Base-by-base conservation (phyloP, 2,329 filamentous ascomycete species). In the Aspergillus clavatus region DNA sequence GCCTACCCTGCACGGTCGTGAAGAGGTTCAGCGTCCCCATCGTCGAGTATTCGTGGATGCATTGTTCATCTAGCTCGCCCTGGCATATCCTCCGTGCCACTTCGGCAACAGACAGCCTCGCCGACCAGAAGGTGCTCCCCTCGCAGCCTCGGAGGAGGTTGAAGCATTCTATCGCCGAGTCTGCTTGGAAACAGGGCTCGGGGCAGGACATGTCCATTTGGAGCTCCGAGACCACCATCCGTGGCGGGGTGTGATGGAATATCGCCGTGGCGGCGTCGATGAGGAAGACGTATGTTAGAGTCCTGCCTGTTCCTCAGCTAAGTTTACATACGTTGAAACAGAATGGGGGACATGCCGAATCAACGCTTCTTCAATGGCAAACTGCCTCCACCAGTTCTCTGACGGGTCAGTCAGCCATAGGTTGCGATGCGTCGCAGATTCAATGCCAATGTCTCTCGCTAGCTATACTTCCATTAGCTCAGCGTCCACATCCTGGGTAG, bases 181-280 rank as follows among this genome's bases (percentile, higher is more conserved):
- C 42, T 3, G 60, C 60, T 38, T 62, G 59, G 12, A 63, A 62
- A 22, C 56, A 62, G 23, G 46, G 47, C 36, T 62, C 60, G 1
- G 60, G 57, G 23, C 51, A 58, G 2, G 54, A 46, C 21, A 62
- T 40, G 24, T 53, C 53, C 53, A 62, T 60, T 18, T 54, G 54
- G 3, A 62, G 31, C 38, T 63, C 58, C 12, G 51, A 46, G 7
- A 62, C 45, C 7, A 58, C 47, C 46, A 62, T 57, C 16, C 59
- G 53, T 0, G 60, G 60, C 2, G 60, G 55, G 4, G 53, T 54
- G 24, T 61, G 59, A 50, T 62, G 53, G 33, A 63, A 50, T n/a
- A 60, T 60, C 3, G 54, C 54, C n/a, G 58, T 54, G 10, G 59
- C 60, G 3, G 53, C 52, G 36, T 63, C 60, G 16, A 63, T 55